phyloP scores from a whole-genome alignment of 139 green algal genomes.

The Chlorella sp. region DNA sequence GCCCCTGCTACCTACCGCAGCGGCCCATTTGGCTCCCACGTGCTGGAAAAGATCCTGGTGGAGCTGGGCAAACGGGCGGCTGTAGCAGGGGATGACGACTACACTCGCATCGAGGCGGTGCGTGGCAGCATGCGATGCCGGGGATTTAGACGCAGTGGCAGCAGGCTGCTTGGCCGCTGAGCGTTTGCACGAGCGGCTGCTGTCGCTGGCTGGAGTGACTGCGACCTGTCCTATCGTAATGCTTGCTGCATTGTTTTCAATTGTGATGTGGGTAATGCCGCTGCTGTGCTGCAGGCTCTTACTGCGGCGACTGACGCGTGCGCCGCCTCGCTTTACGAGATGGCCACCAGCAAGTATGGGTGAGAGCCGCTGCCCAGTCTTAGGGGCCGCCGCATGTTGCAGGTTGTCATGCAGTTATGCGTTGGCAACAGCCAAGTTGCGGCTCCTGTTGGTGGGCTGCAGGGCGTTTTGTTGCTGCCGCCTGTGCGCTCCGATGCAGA shows the following conservation, averaged over 20 bases:
- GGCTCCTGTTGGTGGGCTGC: no score
- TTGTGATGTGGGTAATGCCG: no score
- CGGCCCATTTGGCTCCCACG: slow-evolving; percentile 81
- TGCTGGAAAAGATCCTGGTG: slow-evolving; percentile 59
- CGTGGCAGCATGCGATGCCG: not conserved
- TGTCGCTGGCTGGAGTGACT: not conserved
- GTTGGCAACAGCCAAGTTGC: no score
- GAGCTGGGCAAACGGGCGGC: slow-evolving; percentile 41
- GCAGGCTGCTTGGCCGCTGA: not conserved
- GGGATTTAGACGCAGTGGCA: no score
- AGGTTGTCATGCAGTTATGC: no score
- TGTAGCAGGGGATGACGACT: slow-evolving; percentile 8
- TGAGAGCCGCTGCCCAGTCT: not conserved
- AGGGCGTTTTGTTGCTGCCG: no score
- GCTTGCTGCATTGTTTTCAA: no score
- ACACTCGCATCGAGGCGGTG: not conserved
- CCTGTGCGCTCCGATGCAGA: no score
- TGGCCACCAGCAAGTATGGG: slow-evolving; percentile 51
- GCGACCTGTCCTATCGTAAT: no score
- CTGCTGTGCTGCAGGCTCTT: slow-evolving; percentile 32
- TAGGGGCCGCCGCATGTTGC: no score
- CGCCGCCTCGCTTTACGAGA: slow-evolving; percentile 55
- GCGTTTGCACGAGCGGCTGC: not conserved
- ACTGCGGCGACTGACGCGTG: slow-evolving; percentile 29
- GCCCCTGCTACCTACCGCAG: slow-evolving; percentile 13